Base-by-base conservation (phyloP, 768 basidiomycete genomes). In the Mycena haematopus region DNA sequence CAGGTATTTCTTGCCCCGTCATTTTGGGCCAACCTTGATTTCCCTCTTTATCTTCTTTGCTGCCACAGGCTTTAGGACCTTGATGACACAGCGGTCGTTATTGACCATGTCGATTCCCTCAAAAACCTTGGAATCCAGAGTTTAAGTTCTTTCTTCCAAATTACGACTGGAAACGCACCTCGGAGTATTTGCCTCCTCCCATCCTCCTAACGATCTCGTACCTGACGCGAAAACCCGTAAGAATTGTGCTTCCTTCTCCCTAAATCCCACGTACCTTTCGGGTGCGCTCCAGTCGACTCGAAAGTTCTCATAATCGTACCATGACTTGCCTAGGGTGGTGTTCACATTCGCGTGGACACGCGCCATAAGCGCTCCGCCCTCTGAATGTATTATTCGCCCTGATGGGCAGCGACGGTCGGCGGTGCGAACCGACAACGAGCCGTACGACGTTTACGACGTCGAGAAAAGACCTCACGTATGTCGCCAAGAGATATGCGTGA, bases 21-120 rank as follows among this genome's bases (percentile, higher is more conserved):
- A 31, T 9, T 31, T 31, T 9, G 29, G 9, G 29, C 29, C 29
- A 60, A 90, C 86, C 77, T 90, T 90, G 74, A 91, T 86, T 74
- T 91, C 89, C 31, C 89, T 80, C 76, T 88, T 88, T 72, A 90
- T 86, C 79, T 90, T 90, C 76, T 84, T 83, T 72, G 81, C 83
- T 74, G 79, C 87, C 44, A 90, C 88, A 24, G 89, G 89, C 69
- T 91, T 91, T 67, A 90, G 78, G 6, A 90, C 88, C 72, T 91
- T 91, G 76, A 91, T 82, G 66, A 88, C 77, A 69, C 85, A 86
- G 59, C 77, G 80, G 62, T 84, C 82, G 35, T 76, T 76, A 66
- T 80, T 84, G 64, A 79, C 79, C 71, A 81, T 80, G 72, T 89
- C 83, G 58, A 87, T 72, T 47, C 85, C 86, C 65, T 84, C 82